Conservation (phyloP, 208 protist genomes). For the Leptomonas seymouri region DNA sequence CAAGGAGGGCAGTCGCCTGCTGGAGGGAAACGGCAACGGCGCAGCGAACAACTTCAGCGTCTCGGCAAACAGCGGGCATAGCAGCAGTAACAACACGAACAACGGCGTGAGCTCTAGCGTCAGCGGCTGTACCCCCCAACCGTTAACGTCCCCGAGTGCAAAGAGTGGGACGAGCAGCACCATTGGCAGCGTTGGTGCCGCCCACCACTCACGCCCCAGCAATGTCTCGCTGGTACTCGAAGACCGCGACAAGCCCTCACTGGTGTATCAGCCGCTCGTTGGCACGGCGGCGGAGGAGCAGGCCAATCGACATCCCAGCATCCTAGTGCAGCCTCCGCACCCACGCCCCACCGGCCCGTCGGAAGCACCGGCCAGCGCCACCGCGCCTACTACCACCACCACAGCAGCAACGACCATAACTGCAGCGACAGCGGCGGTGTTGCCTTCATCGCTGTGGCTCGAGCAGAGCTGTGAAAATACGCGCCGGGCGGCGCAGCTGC, state of each 20-base stretch:
- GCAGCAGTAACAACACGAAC: constrained; percentile 5
- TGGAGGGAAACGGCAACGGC: constrained; percentile 9
- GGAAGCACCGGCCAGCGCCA: not conserved
- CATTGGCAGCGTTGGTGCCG: constrained; percentile 6
- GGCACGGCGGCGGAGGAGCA: constrained; percentile 28
- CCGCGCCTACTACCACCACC: not conserved
- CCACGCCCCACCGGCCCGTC: not conserved
- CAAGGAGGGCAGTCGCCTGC: constrained; percentile 36
- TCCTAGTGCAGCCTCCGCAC: constrained; percentile 23
- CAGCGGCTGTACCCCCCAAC: not conserved
- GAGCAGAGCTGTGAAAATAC: constrained; percentile 43
- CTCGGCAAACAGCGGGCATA: not conserved
- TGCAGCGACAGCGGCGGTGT: not conserved
- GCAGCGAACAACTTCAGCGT: constrained; percentile 9
- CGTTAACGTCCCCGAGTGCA: constrained; percentile 1
- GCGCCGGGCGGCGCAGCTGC: constrained; percentile 30
- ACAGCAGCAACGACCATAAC: not conserved
- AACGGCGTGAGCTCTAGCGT: not conserved
- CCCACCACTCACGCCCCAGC: constrained; percentile 15
- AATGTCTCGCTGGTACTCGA: constrained; percentile 28
- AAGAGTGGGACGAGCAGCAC: not conserved
- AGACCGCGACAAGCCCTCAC: constrained; percentile 23
- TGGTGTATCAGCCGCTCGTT: constrained; percentile 34
- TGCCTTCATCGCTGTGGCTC: constrained; percentile 14
- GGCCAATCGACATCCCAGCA: constrained; percentile 24